Evolutionary conservation across 139 green algal genomes (phyloP).

Genomic region (Chlorella vulgaris): DNA sequence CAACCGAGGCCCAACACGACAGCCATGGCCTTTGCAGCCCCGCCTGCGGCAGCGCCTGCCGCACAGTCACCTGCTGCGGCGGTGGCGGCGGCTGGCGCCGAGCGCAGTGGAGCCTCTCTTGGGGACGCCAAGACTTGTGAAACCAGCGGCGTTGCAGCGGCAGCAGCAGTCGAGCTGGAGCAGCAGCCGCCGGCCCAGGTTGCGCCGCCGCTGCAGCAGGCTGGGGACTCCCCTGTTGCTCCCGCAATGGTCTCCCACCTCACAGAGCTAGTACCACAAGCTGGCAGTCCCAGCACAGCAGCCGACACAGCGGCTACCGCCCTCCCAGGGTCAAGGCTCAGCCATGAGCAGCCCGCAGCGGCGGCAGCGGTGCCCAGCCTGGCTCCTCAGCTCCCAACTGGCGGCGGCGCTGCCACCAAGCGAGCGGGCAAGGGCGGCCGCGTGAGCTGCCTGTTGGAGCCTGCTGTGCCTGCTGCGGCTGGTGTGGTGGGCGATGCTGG

Average conservation of each 20-base stretch:
- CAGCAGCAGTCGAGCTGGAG: background rate
- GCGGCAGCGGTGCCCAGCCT: no score
- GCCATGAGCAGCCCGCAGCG: no score
- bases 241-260: constrained; percentile 11
- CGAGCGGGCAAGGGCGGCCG: no score
- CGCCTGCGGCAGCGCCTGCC: background rate
- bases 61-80: no score
- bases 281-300: background rate
- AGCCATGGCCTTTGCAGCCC: background rate
- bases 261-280: constrained; percentile 16
- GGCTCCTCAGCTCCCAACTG: no score
- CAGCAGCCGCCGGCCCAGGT: background rate
- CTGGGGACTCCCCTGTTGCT: background rate
- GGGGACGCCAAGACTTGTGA: no score
- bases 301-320: constrained; percentile 16
- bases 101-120: no score
- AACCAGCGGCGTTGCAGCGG: no score
- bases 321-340: no score
- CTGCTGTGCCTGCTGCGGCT: background rate
- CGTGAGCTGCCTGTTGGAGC: no score
- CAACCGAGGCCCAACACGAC: background rate
- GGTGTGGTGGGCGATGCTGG: background rate
- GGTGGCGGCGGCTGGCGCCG: no score
- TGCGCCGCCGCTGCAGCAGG: background rate
- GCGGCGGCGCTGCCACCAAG: no score